These are phyloP conservation scores for Trichoderma hamatum DNA, from an alignment of 2,329 filamentous ascomycete species.

Conservation along the genomic window DNA sequence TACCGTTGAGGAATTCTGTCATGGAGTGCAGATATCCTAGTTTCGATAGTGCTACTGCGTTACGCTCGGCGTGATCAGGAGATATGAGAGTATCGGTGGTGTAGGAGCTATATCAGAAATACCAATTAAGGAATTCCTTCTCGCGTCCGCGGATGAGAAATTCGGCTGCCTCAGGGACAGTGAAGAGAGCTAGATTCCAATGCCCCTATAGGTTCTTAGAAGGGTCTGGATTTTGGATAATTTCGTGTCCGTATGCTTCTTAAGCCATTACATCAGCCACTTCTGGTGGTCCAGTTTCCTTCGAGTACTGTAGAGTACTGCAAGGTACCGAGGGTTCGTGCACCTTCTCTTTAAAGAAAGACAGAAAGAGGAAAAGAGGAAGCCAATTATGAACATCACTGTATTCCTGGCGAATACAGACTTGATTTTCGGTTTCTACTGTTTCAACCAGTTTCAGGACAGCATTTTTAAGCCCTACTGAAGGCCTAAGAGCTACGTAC, in stretches of 20 bases:
- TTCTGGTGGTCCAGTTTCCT: no score
- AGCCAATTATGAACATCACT: no score
- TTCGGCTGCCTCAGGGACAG: slow-evolving; percentile 50
- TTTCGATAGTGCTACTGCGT: slow-evolving; percentile 46
- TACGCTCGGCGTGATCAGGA: slow-evolving; percentile 44
- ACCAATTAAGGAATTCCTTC: slow-evolving; percentile 49
- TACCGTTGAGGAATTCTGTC: slow-evolving; percentile 40
- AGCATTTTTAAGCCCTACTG: no score
- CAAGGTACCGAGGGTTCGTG: no score
- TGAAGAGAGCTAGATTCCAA: slow-evolving; percentile 50
- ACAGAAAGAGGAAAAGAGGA: no score
- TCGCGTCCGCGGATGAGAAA: slow-evolving; percentile 50
- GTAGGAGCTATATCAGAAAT: slow-evolving; percentile 50
- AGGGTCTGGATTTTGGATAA: slow-evolving; percentile 36
- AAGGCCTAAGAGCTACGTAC: no score
- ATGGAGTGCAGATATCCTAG: slow-evolving; percentile 48
- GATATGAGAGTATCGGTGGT: slow-evolving; percentile 43
- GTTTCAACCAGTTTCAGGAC: no score
- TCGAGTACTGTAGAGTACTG: no score
- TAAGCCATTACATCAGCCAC: no score
- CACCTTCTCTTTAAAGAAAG: no score
- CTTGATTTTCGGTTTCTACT: no score
- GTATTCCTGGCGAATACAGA: no score
- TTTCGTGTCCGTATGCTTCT: slow-evolving; percentile 47
- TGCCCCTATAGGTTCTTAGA: slow-evolving; percentile 46